phyloP scores from a whole-genome alignment of 495 filamentous ascomycete genomes.

The Thozetella sp. region DNA sequence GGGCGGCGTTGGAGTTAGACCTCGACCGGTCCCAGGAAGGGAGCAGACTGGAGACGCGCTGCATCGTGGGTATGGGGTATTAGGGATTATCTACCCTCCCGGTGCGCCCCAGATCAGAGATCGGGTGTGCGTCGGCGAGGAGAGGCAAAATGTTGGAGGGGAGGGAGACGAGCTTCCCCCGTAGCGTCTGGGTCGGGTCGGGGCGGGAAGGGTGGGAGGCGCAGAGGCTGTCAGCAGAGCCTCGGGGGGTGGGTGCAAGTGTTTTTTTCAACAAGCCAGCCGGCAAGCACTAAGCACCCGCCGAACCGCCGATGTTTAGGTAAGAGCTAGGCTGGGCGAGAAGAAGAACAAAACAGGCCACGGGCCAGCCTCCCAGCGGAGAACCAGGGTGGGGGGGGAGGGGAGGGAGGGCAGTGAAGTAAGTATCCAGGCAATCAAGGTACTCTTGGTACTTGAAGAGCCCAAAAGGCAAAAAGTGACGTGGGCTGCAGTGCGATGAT shows the following conservation, averaged over 20 bases:
- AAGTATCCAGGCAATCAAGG: no score
- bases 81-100: conserved; percentile 8
- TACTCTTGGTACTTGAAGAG: no score
- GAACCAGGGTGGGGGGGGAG: neutral
- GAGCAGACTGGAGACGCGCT: conserved; percentile 52
- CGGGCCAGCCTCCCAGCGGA: neutral
- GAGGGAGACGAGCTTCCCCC: neutral
- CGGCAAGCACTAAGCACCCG: neutral
- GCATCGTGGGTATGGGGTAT: conserved; percentile 34
- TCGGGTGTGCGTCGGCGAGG: neutral
- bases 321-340: neutral
- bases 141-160: neutral
- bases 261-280: conserved; percentile 1
- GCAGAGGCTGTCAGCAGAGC: neutral
- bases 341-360: neutral
- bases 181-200: no score
- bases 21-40: conserved; percentile 49
- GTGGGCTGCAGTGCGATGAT: conserved; percentile 1
- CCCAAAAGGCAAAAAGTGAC: no score
- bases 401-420: neutral
- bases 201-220: neutral
- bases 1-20: conserved; percentile 21
- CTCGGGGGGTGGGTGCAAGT: neutral
- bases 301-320: neutral
- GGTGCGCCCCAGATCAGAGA: conserved; percentile 4